A percentile compares a stretch with the other conserved stretches of the same genome.
Conservation (phyloP, 2,329 filamentous ascomycete genomes). For the Penicillium sp. region DNA sequence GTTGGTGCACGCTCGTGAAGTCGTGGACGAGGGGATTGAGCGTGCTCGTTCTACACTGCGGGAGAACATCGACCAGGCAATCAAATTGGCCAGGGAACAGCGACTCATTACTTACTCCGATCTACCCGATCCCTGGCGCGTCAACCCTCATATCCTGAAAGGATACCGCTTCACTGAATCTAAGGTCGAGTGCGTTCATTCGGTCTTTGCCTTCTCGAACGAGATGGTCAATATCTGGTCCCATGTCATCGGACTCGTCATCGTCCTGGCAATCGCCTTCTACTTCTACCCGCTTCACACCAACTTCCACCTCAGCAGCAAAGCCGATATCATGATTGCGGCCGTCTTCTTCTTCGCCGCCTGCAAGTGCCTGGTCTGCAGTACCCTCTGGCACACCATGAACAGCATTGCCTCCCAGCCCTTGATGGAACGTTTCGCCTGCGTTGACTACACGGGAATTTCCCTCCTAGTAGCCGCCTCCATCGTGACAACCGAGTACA, state of each 20-base stretch:
- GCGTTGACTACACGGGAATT: slow-evolving; percentile 97
- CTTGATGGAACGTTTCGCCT: slow-evolving; percentile 91
- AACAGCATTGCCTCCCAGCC: slow-evolving; percentile 89
- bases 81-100: slow-evolving; percentile 70
- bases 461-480: slow-evolving; percentile 87
- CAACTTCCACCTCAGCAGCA: slow-evolving; percentile 83
- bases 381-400: slow-evolving; percentile 98
- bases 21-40: slow-evolving; percentile 77
- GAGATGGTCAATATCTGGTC: slow-evolving; percentile 98
- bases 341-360: slow-evolving; percentile 95
- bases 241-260: slow-evolving; percentile 81
- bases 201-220: slow-evolving; percentile 81
- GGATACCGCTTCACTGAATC: slow-evolving; percentile 94
- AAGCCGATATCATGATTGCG: slow-evolving; percentile 84
- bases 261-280: slow-evolving; percentile 85
- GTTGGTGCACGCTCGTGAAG: slow-evolving; percentile 69
- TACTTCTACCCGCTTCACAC: slow-evolving; percentile 90
- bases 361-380: slow-evolving; percentile 91
- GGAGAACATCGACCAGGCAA: slow-evolving; percentile 77
- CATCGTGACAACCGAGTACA: slow-evolving; percentile 98
- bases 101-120: slow-evolving; percentile 87
- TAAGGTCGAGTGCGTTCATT: slow-evolving; percentile 82
- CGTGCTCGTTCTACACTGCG: slow-evolving; percentile 81
- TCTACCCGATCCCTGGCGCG: slow-evolving; percentile 84
- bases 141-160: slow-evolving; percentile 87